Percentiles rank a stretch among this genome's conserved stretches.
These are phyloP conservation scores for Neonectria punicea DNA, from an alignment of 2,329 filamentous ascomycete species.

Conservation along the genomic window DNA sequence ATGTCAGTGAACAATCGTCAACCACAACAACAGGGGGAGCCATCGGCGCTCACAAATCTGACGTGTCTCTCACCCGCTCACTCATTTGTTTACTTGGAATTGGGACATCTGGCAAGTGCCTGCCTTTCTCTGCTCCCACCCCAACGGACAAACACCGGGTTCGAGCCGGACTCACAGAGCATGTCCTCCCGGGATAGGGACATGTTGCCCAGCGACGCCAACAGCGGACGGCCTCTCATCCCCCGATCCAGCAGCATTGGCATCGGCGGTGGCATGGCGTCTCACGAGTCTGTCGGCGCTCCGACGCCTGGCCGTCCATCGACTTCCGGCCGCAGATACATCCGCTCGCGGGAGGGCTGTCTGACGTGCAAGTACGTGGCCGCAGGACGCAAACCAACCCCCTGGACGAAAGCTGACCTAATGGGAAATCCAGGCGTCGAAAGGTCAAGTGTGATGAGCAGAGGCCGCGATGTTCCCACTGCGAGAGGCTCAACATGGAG, in stretches of 20 bases:
- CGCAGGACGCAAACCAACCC: rapidly evolving
- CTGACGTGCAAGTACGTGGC: conserved; percentile 55
- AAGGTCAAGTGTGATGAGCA: conserved; percentile 64
- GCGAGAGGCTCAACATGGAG: conserved; percentile 61
- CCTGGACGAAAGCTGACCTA: conserved; percentile 6
- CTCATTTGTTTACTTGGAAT: neutral
- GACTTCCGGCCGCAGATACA: conserved; percentile 35
- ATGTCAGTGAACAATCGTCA: neutral
- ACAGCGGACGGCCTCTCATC: conserved; percentile 31
- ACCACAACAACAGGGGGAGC: conserved; percentile 11
- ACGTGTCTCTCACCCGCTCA: neutral
- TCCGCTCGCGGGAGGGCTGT: conserved; percentile 49
- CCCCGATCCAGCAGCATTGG: conserved; percentile 29
- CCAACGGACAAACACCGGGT: neutral
- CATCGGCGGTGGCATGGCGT: conserved; percentile 9
- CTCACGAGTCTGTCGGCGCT: conserved; percentile 18
- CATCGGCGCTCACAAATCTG: neutral
- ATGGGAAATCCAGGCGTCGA: conserved; percentile 49
- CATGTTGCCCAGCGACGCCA: conserved; percentile 19
- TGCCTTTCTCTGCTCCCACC: neutral
- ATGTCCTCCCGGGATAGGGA: conserved; percentile 23
- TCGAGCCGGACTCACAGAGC: conserved; percentile 5
- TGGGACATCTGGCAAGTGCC: neutral
- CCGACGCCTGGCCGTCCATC: conserved; percentile 27
- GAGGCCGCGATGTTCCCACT: conserved; percentile 61